Evolutionary conservation across 805 yeast species (phyloP).

Genomic region (Trichomonascus vanleenenianus): DNA sequence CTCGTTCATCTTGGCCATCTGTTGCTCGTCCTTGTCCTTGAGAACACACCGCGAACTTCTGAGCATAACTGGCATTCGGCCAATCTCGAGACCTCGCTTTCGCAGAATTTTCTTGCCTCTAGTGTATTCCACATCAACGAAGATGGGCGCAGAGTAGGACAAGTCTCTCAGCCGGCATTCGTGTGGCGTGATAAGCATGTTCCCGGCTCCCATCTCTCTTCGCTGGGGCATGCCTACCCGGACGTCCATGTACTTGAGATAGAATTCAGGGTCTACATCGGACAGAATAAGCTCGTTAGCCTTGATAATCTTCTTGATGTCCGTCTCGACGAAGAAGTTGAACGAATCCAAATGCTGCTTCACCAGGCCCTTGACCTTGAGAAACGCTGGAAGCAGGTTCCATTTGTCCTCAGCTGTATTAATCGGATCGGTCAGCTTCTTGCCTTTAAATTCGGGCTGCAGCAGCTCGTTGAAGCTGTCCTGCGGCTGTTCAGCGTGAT

Average conservation of each 20-base stretch:
- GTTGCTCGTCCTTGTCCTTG: conserved; percentile 64
- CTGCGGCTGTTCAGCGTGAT: conserved; percentile 6
- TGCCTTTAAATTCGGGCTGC: conserved; percentile 79
- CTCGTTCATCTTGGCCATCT: conserved; percentile 84
- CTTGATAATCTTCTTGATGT: conserved; percentile 80
- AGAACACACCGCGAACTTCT: conserved; percentile 87
- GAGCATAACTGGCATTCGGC: conserved; percentile 98
- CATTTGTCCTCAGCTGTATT: conserved; percentile 87
- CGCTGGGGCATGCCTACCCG: conserved; percentile 61
- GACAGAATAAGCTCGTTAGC: conserved; percentile 86
- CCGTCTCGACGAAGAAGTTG: conserved; percentile 91
- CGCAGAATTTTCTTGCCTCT: conserved; percentile 88
- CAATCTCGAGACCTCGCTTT: conserved; percentile 87
- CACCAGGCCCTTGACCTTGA: conserved; percentile 91
- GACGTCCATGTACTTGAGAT: conserved; percentile 85
- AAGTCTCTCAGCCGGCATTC: conserved; percentile 92
- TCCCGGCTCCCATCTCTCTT: conserved; percentile 28
- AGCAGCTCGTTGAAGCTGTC: conserved; percentile 58
- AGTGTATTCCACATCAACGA: conserved; percentile 95
- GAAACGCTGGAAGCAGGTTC: conserved; percentile 92
- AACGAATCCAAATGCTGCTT: conserved; percentile 98
- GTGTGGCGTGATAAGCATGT: conserved; percentile 52
- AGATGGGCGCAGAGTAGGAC: conserved; percentile 91
- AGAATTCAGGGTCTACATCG: conserved; percentile 97
- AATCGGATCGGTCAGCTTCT: conserved; percentile 76